phyloP scores from a whole-genome alignment of 768 basidiomycete species.

The Stropharia rugosoannulata region DNA sequence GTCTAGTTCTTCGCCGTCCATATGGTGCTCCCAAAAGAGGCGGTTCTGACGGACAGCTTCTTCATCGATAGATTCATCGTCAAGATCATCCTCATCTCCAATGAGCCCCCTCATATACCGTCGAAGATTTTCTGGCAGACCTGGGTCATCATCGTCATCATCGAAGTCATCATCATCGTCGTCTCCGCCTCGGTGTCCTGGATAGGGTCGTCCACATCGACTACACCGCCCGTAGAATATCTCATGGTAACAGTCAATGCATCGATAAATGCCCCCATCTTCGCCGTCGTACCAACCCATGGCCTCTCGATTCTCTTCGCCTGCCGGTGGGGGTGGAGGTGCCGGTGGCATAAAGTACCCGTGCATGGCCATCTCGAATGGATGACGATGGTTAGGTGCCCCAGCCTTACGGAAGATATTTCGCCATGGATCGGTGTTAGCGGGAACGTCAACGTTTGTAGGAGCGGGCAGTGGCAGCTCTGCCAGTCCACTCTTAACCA shows the following conservation, averaged over 20 bases:
- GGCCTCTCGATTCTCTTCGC: conserved; percentile 31
- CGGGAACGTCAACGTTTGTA: conserved; percentile 22
- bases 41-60: not conserved
- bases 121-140: not conserved
- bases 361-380: not conserved
- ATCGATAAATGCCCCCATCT: conserved; percentile 77
- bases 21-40: conserved; percentile 34
- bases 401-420: conserved; percentile 49
- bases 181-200: conserved; percentile 45
- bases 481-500: conserved; percentile 55
- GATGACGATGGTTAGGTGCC: not conserved
- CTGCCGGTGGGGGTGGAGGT: conserved; percentile 14
- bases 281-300: conserved; percentile 71
- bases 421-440: conserved; percentile 58
- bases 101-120: not conserved
- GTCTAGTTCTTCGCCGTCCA: conserved; percentile 3
- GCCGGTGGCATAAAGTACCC: conserved; percentile 13
- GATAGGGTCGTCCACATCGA: conserved; percentile 57
- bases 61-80: not conserved
- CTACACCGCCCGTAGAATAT: conserved; percentile 71
- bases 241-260: conserved; percentile 76
- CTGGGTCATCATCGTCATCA: conserved; percentile 7
- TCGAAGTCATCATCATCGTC: conserved; percentile 34
- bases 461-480: conserved; percentile 28
- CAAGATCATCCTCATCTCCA: conserved; percentile 29